phyloP scores from a whole-genome alignment of 2,329 filamentous ascomycete species.

The Zymoseptoria ardabiliae region DNA sequence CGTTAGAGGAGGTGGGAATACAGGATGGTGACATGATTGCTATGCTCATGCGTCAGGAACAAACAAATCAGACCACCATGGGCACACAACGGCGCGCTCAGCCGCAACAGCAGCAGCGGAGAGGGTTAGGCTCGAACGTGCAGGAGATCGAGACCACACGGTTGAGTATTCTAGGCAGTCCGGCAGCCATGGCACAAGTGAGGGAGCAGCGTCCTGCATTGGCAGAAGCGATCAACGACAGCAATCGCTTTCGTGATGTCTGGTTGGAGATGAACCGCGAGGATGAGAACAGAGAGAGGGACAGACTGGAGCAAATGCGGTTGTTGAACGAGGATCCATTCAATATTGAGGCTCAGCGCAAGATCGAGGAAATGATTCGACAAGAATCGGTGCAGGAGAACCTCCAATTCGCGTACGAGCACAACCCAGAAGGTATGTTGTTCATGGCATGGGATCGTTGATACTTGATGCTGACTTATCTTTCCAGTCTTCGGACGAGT shows the following conservation, averaged over 20 bases:
- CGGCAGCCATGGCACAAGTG: conserved; percentile 62
- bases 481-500: conserved; percentile 82
- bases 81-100: conserved; percentile 32
- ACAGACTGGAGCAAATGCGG: conserved; percentile 75
- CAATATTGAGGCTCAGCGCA: conserved; percentile 80
- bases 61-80: conserved; percentile 41
- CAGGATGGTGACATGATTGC: conserved; percentile 88
- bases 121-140: conserved; percentile 7
- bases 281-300: conserved; percentile 64
- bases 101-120: conserved; percentile 23
- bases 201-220: conserved; percentile 68
- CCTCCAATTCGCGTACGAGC: conserved; percentile 89
- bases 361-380: conserved; percentile 95
- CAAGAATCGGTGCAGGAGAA: conserved; percentile 94
- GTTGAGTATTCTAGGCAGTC: conserved; percentile 73
- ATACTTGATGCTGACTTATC: conserved; percentile 4
- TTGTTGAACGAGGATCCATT: conserved; percentile 90
- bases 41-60: conserved; percentile 57
- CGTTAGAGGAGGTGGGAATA: conserved; percentile 72
- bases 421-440: conserved; percentile 83
- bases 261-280: conserved; percentile 61
- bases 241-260: conserved; percentile 66
- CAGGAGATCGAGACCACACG: conserved; percentile 71
- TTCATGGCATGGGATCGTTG: neutral
- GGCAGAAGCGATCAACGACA: conserved; percentile 66